Base-by-base conservation (phyloP, 768 basidiomycete genomes). In the Tephrocybe sp. region DNA sequence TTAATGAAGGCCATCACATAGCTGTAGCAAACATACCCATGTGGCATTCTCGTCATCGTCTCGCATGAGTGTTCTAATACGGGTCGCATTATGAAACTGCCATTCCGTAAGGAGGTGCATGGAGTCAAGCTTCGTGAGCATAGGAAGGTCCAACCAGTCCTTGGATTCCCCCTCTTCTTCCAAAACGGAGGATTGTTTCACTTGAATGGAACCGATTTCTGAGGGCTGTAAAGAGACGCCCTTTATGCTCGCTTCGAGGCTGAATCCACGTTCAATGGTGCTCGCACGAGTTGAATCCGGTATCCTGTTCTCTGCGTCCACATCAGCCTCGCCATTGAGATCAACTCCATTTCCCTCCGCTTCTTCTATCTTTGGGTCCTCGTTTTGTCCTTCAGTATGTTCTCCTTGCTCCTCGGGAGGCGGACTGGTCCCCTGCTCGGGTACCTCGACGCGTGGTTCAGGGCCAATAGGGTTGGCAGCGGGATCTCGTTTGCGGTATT, bases 71-170 rank as follows among this genome's bases (percentile, higher is more conserved):
- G 73, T 75, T 51, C 89, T 75, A 17, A 93, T 60, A 48, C 86
- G 77, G 46, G 76, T 74, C 4, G 89, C 80, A 61, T 89, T 89
- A 52, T 90, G 84, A 56, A 93, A 92, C 60, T 91, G 89, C 92
- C 92, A 94, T 68, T 94, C 92, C 23, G 76, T 78, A 43, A 93
- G 69, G 13, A 79, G 70, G 57, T 90, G 80, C 60, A 92, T 69
- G 3, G 86, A 82, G 53, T 91, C 85, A 38, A 94, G 78, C 67
- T 91, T 90, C 31, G 69, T 68, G 35, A 84, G 73, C 77, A 88
- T 83, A 2, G 83, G 74, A 22, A 92, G 78, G 39, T 85, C 75
- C 39, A 81, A 70, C 89, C 90, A 92, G 61, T 88, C 76, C 49
- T 75, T 74, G 34, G 79, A 73, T 56, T 77, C 74, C 50, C 70